Evolutionary conservation across 352 stramenopile species (phyloP).

Genomic region (Globisporangium paddicum): DNA sequence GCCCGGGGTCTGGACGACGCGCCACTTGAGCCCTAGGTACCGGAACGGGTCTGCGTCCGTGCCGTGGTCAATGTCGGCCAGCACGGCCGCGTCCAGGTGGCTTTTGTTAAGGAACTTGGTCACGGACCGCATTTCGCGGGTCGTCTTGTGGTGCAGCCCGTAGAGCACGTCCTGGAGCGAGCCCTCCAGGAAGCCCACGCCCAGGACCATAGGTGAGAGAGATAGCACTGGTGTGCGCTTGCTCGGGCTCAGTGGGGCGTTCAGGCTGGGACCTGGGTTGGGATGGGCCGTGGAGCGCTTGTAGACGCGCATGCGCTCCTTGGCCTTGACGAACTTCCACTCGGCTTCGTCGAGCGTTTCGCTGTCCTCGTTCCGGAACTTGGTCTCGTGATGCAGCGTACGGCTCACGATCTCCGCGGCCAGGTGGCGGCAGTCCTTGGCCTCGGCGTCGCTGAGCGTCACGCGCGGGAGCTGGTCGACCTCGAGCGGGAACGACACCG

Average conservation of each 20-base stretch:
- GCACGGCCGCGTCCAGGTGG: slow-evolving; percentile 32
- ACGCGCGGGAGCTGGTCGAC: slow-evolving; percentile 14
- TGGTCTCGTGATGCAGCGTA: slow-evolving; percentile 43
- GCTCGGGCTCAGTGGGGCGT: not conserved
- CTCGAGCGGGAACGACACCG: slow-evolving; percentile 12
- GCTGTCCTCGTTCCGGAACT: slow-evolving; percentile 15
- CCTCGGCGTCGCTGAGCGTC: slow-evolving; percentile 24
- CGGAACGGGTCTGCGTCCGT: slow-evolving; percentile 36
- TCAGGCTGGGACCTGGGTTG: slow-evolving; percentile 1
- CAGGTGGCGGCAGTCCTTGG: slow-evolving; percentile 23
- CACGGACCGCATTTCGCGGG: slow-evolving; percentile 37
- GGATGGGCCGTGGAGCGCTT: slow-evolving; percentile 27
- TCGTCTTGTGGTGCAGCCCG: slow-evolving; percentile 41
- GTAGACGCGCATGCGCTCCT: slow-evolving; percentile 33
- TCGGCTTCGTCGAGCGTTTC: slow-evolving; percentile 17
- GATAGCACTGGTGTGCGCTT: slow-evolving; percentile 3
- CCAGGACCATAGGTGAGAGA: slow-evolving; percentile 40
- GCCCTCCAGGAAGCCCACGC: slow-evolving; percentile 28
- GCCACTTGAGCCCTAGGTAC: slow-evolving; percentile 51
- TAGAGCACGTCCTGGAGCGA: slow-evolving; percentile 44
- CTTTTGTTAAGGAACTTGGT: slow-evolving; percentile 31
- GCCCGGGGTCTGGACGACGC: slow-evolving; percentile 17
- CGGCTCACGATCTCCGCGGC: slow-evolving; percentile 34
- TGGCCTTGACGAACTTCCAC: slow-evolving; percentile 30
- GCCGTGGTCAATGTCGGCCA: slow-evolving; percentile 32